A percentile compares a stretch with the other conserved stretches of the same genome.
phyloP scores from a whole-genome alignment of 2,329 filamentous ascomycete species.

The Calonectria naviculata region DNA sequence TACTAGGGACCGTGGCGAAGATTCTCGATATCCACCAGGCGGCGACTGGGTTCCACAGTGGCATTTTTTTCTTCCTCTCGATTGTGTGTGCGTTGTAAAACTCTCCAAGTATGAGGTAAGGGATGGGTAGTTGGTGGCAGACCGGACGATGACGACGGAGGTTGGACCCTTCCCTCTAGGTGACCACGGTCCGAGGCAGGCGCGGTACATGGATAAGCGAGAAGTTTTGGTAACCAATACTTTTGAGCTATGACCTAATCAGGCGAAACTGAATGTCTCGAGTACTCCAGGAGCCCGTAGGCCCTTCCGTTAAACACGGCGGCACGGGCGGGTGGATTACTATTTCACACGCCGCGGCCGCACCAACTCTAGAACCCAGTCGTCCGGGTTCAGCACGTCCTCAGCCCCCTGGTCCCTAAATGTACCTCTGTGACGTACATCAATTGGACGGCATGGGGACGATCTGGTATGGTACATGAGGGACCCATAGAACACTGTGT shows the following conservation, averaged over 20 bases:
- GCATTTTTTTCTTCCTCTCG: conserved; percentile 10
- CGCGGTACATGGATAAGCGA: conserved; percentile 26
- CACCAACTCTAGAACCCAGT: conserved; percentile 22
- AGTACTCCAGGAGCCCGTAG: conserved; percentile 20
- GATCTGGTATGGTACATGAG: conserved; percentile 5
- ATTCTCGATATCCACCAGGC: conserved; percentile 37
- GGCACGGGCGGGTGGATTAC: conserved; percentile 36
- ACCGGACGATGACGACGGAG: conserved; percentile 32
- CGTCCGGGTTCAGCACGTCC: conserved; percentile 1
- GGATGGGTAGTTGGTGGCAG: conserved; percentile 15
- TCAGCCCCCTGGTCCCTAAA: background rate
- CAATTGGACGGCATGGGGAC: background rate
- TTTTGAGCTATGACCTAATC: background rate
- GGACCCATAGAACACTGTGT: background rate
- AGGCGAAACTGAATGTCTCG: conserved; percentile 13
- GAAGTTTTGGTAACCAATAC: conserved; percentile 25
- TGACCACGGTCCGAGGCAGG: background rate
- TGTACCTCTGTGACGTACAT: conserved; percentile 17
- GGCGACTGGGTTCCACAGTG: conserved; percentile 34
- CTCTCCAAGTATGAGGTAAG: conserved; percentile 38
- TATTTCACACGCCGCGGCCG: conserved; percentile 36
- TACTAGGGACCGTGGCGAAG: conserved; percentile 33
- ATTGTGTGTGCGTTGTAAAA: conserved; percentile 26
- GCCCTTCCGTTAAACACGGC: conserved; percentile 23
- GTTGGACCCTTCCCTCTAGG: background rate